These are phyloP conservation scores for Alliaria petiolata DNA, from an alignment of 345 rosid species.

Conservation along the genomic window DNA sequence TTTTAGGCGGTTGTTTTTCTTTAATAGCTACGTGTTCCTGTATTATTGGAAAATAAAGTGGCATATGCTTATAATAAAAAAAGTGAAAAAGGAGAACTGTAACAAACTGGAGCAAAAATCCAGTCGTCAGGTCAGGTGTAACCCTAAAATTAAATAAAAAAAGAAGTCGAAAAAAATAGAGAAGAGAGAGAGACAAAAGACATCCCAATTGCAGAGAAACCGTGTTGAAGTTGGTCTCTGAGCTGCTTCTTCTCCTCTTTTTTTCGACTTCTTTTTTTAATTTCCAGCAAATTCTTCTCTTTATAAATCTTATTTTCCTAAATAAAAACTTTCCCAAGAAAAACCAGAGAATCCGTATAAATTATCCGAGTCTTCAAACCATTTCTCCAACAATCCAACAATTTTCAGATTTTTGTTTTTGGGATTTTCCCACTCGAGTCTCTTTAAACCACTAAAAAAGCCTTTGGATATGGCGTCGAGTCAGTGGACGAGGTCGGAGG, in stretches of 20 bases:
- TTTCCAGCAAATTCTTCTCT: constrained; percentile 8
- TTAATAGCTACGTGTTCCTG: constrained; percentile 2
- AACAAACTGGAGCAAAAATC: constrained; percentile 24
- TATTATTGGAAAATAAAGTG: constrained; percentile 19
- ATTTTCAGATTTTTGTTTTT: constrained; percentile 4
- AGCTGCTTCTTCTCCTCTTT: constrained; percentile 21
- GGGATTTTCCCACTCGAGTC: not conserved
- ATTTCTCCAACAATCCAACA: constrained; percentile 11
- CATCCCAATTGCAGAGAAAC: constrained; percentile 37
- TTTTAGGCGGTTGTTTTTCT: constrained; percentile 14
- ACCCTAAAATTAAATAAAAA: constrained; percentile 10
- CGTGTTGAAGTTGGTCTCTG: constrained; percentile 40
- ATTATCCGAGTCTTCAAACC: not conserved
- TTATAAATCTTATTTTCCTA: not conserved
- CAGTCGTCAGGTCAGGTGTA: constrained; percentile 23
- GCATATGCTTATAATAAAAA: constrained; percentile 22
- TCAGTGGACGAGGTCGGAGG: constrained; percentile 60
- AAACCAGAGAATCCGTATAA: constrained; percentile 20
- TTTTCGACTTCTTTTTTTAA: too few relatives aligned
- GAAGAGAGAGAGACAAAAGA: constrained; percentile 8
- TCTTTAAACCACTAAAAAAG: not conserved
- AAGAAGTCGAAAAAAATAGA: not conserved
- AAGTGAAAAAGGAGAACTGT: not conserved
- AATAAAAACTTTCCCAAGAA: not conserved
- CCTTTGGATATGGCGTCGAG: constrained; percentile 20